Evolutionary conservation across 2,329 filamentous ascomycete genomes (phyloP).

Genomic region (Paecilomyces niveus): DNA sequence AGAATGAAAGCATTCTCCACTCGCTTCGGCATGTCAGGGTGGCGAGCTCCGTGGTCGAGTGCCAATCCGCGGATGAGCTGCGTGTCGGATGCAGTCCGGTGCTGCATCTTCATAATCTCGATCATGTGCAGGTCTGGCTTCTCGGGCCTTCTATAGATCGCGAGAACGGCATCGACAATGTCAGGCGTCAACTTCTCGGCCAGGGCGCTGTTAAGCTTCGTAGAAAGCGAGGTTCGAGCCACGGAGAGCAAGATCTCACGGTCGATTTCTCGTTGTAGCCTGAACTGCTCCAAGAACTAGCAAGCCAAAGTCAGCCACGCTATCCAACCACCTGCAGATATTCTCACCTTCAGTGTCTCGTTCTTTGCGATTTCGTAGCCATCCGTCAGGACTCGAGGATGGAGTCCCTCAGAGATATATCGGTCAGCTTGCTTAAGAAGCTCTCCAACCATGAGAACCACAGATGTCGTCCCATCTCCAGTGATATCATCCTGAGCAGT

Average conservation of each 20-base stretch:
- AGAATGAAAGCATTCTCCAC: slow-evolving; percentile 94
- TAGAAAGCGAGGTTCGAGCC: slow-evolving; percentile 87
- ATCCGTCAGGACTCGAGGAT: slow-evolving; percentile 93
- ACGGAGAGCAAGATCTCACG: slow-evolving; percentile 89
- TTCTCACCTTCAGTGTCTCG: slow-evolving; percentile 72
- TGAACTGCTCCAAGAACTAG: slow-evolving; percentile 90
- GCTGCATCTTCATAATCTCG: slow-evolving; percentile 99
- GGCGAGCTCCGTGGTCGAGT: slow-evolving; percentile 88
- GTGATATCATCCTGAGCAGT: slow-evolving; percentile 98
- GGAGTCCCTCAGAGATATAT: slow-evolving; percentile 93
- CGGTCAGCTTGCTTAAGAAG: slow-evolving; percentile 95
- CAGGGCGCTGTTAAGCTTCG: slow-evolving; percentile 84
- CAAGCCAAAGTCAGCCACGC: slow-evolving; percentile 10
- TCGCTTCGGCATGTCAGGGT: slow-evolving; percentile 96
- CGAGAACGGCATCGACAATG: slow-evolving; percentile 91
- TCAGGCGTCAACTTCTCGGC: slow-evolving; percentile 87
- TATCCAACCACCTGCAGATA: not conserved
- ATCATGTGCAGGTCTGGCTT: slow-evolving; percentile 99
- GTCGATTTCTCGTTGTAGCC: slow-evolving; percentile 80
- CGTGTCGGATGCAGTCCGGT: slow-evolving; percentile 90
- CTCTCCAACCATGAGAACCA: slow-evolving; percentile 91
- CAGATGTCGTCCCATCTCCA: slow-evolving; percentile 94
- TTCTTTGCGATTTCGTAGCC: slow-evolving; percentile 95
- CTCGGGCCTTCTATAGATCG: slow-evolving; percentile 80
- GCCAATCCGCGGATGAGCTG: slow-evolving; percentile 90